Base-by-base conservation (phyloP, 805 yeast genomes). In the Ogataea paradorogensis region DNA sequence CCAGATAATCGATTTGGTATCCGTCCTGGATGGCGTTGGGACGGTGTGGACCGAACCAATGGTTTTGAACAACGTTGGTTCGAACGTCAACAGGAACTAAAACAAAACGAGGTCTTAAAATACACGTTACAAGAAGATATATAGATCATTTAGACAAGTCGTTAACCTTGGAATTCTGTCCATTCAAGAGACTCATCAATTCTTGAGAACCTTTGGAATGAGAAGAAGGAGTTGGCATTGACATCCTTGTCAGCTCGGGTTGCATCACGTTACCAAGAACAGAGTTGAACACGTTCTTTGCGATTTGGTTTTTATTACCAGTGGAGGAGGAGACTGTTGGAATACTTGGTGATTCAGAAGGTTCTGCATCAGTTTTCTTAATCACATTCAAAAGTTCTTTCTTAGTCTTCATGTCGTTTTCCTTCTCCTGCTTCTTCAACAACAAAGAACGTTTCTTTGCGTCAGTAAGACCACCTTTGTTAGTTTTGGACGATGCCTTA, bases 31-130 rank as follows among this genome's bases (percentile, higher is more conserved):
- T 67, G 69, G 48, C 68, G 86, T 42, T 90, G 98, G 98, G 95
- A 86, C 60, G 97, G 97, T 0, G 80, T 90, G 2, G 90, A 87
- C 61, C 66, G 98, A 43, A 80, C 95, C 0, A 90, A 83, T 56
- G 96, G 96, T 3, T 90, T 84, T 61, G 98, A 90, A 56, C 67
- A 64, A 34, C 66, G 72, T 39, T 73, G 84, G 70, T 70, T 84
- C 47, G 68, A 59, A 31, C 68, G 55, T 50, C 69, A 62, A 40
- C 57, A 59, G 10, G 71, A 70, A 26, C 23, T 53, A 5, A 56
- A 63, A 32, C 65, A 68, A 38, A 43, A 46, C 6, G 61, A 63
- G 23, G 53, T 49, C 0, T 45, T 59, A 21, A 48, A 54, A 3
- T 65, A 63, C 30, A 65, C 73, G 1, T 54, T 65, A 53, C 65